Evolutionary conservation across 2,329 filamentous ascomycete genomes (phyloP).

Genomic region (Pseudocercospora eumusae): DNA sequence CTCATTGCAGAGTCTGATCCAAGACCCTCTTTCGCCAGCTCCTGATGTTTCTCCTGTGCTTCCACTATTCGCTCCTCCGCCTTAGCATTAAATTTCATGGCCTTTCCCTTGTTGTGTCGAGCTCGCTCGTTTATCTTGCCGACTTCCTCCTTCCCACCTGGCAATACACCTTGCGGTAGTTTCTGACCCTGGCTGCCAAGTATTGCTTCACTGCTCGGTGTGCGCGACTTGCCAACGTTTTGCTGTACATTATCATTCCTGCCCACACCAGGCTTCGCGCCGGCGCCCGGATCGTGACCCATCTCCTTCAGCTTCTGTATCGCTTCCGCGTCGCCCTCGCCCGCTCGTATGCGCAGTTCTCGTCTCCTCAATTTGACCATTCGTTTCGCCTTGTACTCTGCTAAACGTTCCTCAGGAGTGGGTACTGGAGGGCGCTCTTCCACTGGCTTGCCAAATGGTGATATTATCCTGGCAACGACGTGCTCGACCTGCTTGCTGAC

Average conservation of each 20-base stretch:
- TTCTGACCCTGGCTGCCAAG: constrained; percentile 39
- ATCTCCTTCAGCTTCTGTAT: constrained; percentile 33
- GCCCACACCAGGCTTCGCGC: constrained; percentile 35
- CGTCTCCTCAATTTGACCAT: constrained; percentile 56
- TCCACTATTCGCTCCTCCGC: constrained; percentile 32
- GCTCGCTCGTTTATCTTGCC: constrained; percentile 36
- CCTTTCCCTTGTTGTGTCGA: constrained; percentile 34
- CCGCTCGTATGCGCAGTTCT: constrained; percentile 34
- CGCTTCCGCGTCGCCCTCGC: constrained; percentile 35
- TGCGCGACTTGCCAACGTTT: constrained; percentile 26
- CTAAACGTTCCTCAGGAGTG: constrained; percentile 62
- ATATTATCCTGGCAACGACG: constrained; percentile 73
- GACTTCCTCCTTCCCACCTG: constrained; percentile 36
- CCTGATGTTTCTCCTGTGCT: constrained; percentile 33
- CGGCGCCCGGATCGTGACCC: constrained; percentile 36
- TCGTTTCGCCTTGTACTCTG: constrained; percentile 56
- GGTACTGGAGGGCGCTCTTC: constrained; percentile 67
- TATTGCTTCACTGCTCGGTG: constrained; percentile 28
- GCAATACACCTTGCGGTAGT: constrained; percentile 37
- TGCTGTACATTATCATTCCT: constrained; percentile 33
- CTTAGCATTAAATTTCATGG: constrained; percentile 33
- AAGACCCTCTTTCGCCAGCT: constrained; percentile 27
- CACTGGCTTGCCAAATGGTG: constrained; percentile 66
- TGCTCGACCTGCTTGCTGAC: constrained; percentile 67
- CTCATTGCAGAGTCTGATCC: constrained; percentile 24